Evolutionary conservation across 805 yeast genomes (phyloP).

Genomic region (Candida corydali): DNA sequence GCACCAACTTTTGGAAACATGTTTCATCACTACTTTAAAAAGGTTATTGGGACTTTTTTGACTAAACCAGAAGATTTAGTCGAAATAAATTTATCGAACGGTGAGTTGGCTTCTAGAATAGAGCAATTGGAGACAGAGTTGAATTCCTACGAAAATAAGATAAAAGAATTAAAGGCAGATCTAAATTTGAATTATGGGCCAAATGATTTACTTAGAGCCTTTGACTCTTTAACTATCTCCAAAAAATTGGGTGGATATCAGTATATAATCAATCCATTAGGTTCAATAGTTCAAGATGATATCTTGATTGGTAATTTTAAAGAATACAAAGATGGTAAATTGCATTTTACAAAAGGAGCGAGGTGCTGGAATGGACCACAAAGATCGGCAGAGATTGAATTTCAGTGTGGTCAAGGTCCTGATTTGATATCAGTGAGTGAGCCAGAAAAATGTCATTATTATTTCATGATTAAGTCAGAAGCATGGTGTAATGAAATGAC

Average conservation of each 20-base stretch:
- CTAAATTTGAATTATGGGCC: conserved; percentile 48
- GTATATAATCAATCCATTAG: conserved; percentile 59
- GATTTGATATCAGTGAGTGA: conserved; percentile 69
- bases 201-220: conserved; percentile 59
- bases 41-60: conserved; percentile 4
- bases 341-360: conserved; percentile 58
- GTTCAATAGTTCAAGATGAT: conserved; percentile 51
- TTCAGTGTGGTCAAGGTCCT: conserved; percentile 63
- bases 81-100: conserved; percentile 2
- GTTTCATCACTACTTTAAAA: conserved; percentile 21
- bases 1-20: conserved; percentile 20
- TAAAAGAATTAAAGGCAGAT: conserved; percentile 16
- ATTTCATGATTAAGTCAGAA: conserved; percentile 30
- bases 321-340: conserved; percentile 21
- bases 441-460: conserved; percentile 83
- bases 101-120: conserved; percentile 10
- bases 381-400: conserved; percentile 60
- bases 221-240: conserved; percentile 44
- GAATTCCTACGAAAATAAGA: conserved; percentile 12
- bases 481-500: conserved; percentile 34
- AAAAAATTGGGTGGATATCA: conserved; percentile 63
- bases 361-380: conserved; percentile 94
- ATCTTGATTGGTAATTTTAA: conserved; percentile 49
- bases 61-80: conserved; percentile 2
- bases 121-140: conserved; percentile 15